Percentiles rank a stretch among this genome's conserved stretches.
Conservation (phyloP, 495 filamentous ascomycete genomes). For the Aspergillus sclerotiicarbonarius region DNA sequence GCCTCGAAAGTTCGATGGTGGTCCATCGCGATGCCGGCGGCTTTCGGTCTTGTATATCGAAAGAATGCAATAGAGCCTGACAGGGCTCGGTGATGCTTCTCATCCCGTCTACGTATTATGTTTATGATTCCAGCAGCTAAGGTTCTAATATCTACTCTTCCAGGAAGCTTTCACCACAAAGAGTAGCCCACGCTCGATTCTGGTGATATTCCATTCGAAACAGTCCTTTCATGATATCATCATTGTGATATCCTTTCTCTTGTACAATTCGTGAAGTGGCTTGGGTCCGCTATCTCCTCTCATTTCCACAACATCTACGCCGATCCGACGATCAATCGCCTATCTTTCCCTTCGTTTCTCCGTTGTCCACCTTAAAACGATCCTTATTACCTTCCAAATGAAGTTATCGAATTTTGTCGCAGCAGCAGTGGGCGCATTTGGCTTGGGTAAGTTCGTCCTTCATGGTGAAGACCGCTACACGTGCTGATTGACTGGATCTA, state of each 20-base stretch:
- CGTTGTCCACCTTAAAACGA: background rate
- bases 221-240: background rate
- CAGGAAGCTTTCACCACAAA: background rate
- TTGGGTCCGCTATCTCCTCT: background rate
- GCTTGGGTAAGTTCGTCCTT: conserved; percentile 4
- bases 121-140: background rate
- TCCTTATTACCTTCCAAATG: conserved; percentile 3
- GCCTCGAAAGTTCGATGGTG: background rate
- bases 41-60: background rate
- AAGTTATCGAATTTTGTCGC: background rate
- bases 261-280: background rate
- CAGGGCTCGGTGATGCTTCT: conserved; percentile 3
- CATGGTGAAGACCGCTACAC: background rate
- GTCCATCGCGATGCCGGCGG: background rate
- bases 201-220: conserved; percentile 1
- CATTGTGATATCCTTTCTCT: background rate
- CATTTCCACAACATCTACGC: background rate
- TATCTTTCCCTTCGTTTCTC: background rate
- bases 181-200: background rate
- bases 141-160: background rate
- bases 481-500: conserved; percentile 3
- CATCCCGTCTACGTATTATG: background rate
- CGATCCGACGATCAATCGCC: background rate
- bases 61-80: conserved; percentile 1
- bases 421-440: background rate